Percentiles rank a stretch among this genome's conserved stretches.
phyloP scores from a whole-genome alignment of 371 early-diverging fungal genomes.

The Syncephalastrum racemosum region DNA sequence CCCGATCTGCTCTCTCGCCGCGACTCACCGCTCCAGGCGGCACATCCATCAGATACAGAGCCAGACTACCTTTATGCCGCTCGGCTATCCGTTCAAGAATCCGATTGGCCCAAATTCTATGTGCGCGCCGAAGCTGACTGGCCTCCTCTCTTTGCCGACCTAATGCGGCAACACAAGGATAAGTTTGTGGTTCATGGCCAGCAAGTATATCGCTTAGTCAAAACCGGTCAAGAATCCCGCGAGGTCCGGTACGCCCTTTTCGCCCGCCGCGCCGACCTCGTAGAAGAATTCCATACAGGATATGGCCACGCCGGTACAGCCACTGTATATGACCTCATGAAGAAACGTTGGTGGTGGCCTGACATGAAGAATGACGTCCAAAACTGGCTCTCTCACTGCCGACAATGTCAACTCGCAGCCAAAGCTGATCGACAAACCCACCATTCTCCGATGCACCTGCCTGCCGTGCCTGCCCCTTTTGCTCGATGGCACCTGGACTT shows the following conservation, averaged over 20 bases:
- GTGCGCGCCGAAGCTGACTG: slow-evolving; percentile 4
- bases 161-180: background rate
- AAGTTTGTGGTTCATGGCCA: background rate
- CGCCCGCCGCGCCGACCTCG: slow-evolving; percentile 12
- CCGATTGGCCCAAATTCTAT: slow-evolving; percentile 24
- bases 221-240: background rate
- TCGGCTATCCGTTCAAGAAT: slow-evolving; percentile 1
- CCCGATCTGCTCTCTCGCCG: slow-evolving; percentile 14
- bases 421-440: slow-evolving; percentile 6
- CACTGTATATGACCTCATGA: slow-evolving; percentile 12
- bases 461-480: slow-evolving; percentile 6
- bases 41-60: slow-evolving; percentile 6
- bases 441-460: slow-evolving; percentile 12
- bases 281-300: slow-evolving; percentile 10
- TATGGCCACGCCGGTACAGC: slow-evolving; percentile 18
- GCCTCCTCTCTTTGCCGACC: background rate
- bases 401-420: slow-evolving; percentile 19
- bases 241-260: slow-evolving; percentile 11
- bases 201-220: background rate
- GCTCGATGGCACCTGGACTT: slow-evolving; percentile 32
- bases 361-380: slow-evolving; percentile 14
- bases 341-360: slow-evolving; percentile 26
- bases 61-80: slow-evolving; percentile 23
- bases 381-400: slow-evolving; percentile 12
- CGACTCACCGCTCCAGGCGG: slow-evolving; percentile 1